phyloP scores from a whole-genome alignment of 805 yeast species.

The Grigorovia transvaalensis region DNA sequence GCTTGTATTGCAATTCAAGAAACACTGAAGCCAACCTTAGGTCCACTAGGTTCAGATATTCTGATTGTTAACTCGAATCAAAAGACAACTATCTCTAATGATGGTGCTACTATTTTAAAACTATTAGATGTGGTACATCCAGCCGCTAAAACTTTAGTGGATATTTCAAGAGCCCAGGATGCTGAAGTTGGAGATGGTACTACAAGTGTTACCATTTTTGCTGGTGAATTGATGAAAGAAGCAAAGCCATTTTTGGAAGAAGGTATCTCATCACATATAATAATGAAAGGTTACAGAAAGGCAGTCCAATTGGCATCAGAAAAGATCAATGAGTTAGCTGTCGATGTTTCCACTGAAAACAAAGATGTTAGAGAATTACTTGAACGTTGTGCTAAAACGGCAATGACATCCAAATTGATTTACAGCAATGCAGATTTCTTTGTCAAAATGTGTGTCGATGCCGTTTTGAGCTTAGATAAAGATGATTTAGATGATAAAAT shows the following conservation, averaged over 20 bases:
- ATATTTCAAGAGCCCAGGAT: slow-evolving; percentile 91
- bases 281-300: slow-evolving; percentile 75
- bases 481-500: slow-evolving; percentile 77
- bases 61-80: slow-evolving; percentile 76
- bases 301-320: slow-evolving; percentile 72
- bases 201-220: slow-evolving; percentile 86
- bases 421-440: slow-evolving; percentile 80
- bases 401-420: slow-evolving; percentile 92
- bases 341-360: slow-evolving; percentile 44
- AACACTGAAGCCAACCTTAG: slow-evolving; percentile 86
- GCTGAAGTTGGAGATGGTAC: slow-evolving; percentile 99
- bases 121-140: slow-evolving; percentile 94
- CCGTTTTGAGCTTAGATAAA: slow-evolving; percentile 79
- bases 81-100: slow-evolving; percentile 90
- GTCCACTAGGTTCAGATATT: slow-evolving; percentile 96
- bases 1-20: slow-evolving; percentile 97
- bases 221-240: slow-evolving; percentile 91
- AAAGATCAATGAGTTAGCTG: slow-evolving; percentile 64
- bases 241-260: slow-evolving; percentile 87
- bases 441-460: slow-evolving; percentile 94
- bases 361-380: slow-evolving; percentile 60
- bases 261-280: slow-evolving; percentile 85
- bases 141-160: slow-evolving; percentile 92
- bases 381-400: slow-evolving; percentile 90
- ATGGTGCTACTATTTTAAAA: slow-evolving; percentile 93